Conservation (phyloP, 805 yeast genomes). For the Candida michaelii region DNA sequence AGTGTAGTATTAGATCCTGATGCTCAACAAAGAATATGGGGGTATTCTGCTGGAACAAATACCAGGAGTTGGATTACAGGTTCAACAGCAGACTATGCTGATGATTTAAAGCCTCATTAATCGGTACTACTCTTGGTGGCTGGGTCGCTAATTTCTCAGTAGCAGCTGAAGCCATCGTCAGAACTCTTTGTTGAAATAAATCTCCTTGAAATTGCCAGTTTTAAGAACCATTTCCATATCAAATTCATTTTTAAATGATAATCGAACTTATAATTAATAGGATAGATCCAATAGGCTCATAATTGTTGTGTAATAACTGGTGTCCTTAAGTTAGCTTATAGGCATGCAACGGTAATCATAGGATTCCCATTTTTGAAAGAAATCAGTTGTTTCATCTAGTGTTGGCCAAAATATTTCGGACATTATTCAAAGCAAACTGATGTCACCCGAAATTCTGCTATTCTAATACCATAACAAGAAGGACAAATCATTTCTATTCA, state of each 20-base stretch:
- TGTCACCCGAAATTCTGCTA: constrained; percentile 24
- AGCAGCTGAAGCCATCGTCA: constrained; percentile 24
- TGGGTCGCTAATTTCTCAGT: constrained; percentile 30
- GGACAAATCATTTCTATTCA: constrained; percentile 26
- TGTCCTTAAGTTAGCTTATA: no score
- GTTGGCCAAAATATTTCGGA: constrained; percentile 25
- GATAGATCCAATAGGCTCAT: no score
- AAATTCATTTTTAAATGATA: no score
- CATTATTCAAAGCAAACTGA: constrained; percentile 11
- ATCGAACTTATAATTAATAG: no score
- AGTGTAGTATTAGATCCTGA: constrained; percentile 16
- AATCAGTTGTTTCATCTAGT: no score
- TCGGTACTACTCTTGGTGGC: constrained; percentile 37
- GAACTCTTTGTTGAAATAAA: constrained; percentile 27
- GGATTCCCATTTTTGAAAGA: no score
- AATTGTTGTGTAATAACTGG: no score
- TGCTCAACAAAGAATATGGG: constrained; percentile 26
- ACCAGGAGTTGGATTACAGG: constrained; percentile 38
- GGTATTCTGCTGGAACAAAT: constrained; percentile 37
- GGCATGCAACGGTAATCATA: no score
- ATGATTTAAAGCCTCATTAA: constrained; percentile 21
- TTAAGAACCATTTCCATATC: constrained; percentile 27
- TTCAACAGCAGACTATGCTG: constrained; percentile 33
- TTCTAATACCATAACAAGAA: constrained; percentile 23
- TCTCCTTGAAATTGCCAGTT: constrained; percentile 27